Evolutionary conservation across 164 flowering plant species (phyloP).

Genomic region (Annona cherimola): DNA sequence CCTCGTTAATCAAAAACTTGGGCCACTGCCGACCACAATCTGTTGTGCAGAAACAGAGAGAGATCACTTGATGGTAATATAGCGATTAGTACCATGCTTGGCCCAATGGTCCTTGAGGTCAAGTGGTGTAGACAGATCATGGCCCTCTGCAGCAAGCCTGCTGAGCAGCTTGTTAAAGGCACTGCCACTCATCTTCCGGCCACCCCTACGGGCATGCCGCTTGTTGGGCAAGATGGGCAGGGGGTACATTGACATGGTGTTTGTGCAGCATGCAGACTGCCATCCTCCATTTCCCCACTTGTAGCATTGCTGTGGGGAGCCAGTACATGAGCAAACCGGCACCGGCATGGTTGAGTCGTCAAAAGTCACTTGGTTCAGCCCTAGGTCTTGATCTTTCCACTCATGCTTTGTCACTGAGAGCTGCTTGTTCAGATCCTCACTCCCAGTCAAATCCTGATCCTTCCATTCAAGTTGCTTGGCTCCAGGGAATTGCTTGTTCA

Average conservation of each 20-base stretch:
- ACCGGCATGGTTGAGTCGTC: constrained; percentile 34
- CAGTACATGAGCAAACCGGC: constrained; percentile 48
- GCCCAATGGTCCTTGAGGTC: constrained; percentile 44
- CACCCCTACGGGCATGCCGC: constrained; percentile 34
- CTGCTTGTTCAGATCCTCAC: constrained; percentile 13
- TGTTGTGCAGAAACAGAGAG: neutral
- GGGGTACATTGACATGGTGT: constrained; percentile 34
- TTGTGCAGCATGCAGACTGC: constrained; percentile 57
- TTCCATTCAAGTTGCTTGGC: constrained; percentile 64
- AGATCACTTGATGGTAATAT: constrained; percentile 32
- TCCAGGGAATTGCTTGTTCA: constrained; percentile 33
- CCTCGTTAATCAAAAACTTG: neutral
- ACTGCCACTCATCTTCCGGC: constrained; percentile 37
- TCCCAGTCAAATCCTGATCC: constrained; percentile 42
- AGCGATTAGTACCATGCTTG: constrained; percentile 43
- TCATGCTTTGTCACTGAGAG: constrained; percentile 6
- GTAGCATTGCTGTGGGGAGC: constrained; percentile 34
- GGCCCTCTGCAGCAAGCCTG: constrained; percentile 32
- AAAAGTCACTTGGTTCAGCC: constrained; percentile 27
- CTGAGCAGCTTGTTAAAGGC: constrained; percentile 34
- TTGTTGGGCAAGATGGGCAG: constrained; percentile 35
- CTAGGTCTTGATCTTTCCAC: constrained; percentile 23
- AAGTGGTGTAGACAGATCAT: constrained; percentile 26
- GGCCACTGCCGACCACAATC: neutral
- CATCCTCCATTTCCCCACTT: constrained; percentile 49